Conservation (phyloP, 2,329 filamentous ascomycete species). For the Didymella keratinophila region DNA sequence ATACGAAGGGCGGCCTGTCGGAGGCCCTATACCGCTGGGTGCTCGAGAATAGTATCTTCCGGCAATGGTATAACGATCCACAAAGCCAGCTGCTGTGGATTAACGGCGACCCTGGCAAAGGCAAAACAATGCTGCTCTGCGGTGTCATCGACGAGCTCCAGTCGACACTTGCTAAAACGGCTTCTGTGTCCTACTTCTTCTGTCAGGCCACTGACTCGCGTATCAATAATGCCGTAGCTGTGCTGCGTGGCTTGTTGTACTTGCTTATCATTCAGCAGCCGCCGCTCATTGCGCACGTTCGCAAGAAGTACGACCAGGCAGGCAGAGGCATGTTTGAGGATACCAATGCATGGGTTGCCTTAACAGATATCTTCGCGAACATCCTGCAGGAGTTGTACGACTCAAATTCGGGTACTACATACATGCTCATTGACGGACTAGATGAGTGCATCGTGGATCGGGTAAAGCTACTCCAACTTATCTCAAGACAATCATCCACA, state of each 20-base stretch:
- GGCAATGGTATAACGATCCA: too few species aligned
- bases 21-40: too few species aligned
- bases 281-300: background rate
- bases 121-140: conserved; percentile 48
- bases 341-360: conserved; percentile 22
- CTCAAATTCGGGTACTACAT: background rate
- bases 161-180: conserved; percentile 17
- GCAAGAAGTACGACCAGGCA: conserved; percentile 9
- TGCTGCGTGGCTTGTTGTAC: conserved; percentile 56
- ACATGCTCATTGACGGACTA: background rate
- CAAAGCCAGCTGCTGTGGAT: too few species aligned
- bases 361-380: conserved; percentile 46
- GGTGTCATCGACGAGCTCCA: conserved; percentile 42
- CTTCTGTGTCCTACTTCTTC: conserved; percentile 31
- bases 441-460: background rate
- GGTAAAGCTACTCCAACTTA: background rate
- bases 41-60: too few species aligned
- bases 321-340: conserved; percentile 20
- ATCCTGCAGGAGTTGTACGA: background rate
- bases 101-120: background rate
- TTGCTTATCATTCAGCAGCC: conserved; percentile 45
- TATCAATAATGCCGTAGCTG: conserved; percentile 27
- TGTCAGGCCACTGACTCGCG: conserved; percentile 39
- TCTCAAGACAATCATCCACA: background rate
- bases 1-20: too few species aligned